Evolutionary conservation across 2,329 filamentous ascomycete genomes (phyloP).

Genomic region (Cryphonectria nitschkei): DNA sequence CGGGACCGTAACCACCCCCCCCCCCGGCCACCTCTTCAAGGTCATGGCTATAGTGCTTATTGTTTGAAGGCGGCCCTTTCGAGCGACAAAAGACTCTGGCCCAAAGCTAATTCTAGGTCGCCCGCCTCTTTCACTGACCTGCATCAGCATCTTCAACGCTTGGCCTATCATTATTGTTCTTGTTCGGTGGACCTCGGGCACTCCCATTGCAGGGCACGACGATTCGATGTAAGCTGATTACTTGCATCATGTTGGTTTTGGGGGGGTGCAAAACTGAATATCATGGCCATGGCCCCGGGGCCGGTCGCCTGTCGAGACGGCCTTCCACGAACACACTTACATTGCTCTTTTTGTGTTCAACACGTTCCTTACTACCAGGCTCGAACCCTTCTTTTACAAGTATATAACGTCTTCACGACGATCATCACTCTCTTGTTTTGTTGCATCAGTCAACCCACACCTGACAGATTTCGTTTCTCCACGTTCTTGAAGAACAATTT

Average conservation of each 20-base stretch:
- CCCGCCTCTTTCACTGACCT: background rate
- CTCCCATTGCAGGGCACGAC: background rate
- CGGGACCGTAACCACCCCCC: background rate
- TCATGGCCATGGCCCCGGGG: background rate
- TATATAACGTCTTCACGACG: background rate
- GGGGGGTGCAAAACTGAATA: background rate
- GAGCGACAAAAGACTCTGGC: background rate
- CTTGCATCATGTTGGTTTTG: background rate
- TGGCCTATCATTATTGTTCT: background rate
- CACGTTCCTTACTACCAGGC: background rate
- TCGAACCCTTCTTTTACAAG: background rate
- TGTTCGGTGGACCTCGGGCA: too few species aligned
- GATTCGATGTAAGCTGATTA: conserved; percentile 2
- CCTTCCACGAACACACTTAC: background rate
- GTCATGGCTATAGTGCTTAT: background rate
- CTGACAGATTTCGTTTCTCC: conserved; percentile 11
- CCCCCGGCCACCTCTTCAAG: background rate
- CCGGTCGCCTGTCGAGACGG: background rate
- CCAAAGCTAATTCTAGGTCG: background rate
- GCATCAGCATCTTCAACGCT: background rate
- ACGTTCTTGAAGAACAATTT: conserved; percentile 9
- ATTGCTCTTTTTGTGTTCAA: background rate
- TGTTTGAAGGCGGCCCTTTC: conserved; percentile 1
- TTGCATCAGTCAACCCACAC: background rate
- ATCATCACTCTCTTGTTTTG: conserved; percentile 2